Evolutionary conservation across 2,329 filamentous ascomycete genomes (phyloP), one percentile per base, ranked within the genome.

Genomic region (Sarocladium oryzae): DNA sequence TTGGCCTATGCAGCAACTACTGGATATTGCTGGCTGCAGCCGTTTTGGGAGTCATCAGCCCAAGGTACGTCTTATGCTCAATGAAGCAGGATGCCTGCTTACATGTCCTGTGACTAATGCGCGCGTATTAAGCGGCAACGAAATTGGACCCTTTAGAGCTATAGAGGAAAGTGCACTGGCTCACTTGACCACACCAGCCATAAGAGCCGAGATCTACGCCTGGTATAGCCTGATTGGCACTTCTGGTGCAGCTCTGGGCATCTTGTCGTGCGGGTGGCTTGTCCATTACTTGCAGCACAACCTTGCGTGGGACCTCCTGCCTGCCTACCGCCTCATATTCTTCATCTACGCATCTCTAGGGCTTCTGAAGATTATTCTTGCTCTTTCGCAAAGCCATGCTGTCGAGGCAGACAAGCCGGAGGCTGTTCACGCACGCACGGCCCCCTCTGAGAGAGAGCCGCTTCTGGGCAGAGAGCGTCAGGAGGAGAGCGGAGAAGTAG

Each of bases 81-180:
- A n/a, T n/a, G n/a, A n/a, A n/a, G n/a, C n/a, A n/a, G n/a, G n/a
- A n/a, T n/a, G n/a, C n/a, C n/a, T n/a, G n/a, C n/a, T n/a, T n/a
- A n/a, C n/a, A n/a, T n/a, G n/a, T n/a, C n/a, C n/a, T n/a, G n/a
- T n/a, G n/a, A n/a, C n/a, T n/a, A n/a, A n/a, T n/a, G n/a, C n/a
- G n/a, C n/a, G n/a, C n/a, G n/a, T n/a, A n/a, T n/a, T n/a, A n/a
- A 79, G 78, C 58, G 81, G 81, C 7, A 82, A 80, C 52, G 81
- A 85, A 58, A 83, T 84, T 50, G 81, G 80, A 0, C 81, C 81
- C 0, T 84, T 85, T 54, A 70, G 77, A 35, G 80, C 81, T 35
- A 72, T 84, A 24, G 81, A 84, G 59, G 81, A 84, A 63, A 80
- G 76, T 15, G 75, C 77, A 4, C 65, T 84, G 2, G 79, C 81